Percentiles rank a stretch among this genome's conserved stretches.
Evolutionary conservation across 805 yeast genomes (phyloP).

Genomic region (Grigorovia transvaalensis): DNA sequence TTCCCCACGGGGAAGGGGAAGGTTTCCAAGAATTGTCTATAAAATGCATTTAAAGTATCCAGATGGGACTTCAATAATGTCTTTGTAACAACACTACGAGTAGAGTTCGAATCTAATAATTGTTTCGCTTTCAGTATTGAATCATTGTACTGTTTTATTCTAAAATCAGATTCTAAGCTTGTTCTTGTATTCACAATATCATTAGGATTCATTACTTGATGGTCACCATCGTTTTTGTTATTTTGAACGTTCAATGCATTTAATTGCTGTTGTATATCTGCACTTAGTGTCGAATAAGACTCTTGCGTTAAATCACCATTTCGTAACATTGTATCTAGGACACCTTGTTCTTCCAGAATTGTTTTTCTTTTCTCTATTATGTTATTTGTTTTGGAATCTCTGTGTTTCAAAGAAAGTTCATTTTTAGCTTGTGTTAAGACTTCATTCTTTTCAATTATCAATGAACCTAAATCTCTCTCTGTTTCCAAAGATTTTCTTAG

Average conservation of each 20-base stretch:
- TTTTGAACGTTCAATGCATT: conserved; percentile 6
- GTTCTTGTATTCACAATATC: not conserved
- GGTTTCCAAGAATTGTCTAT: conserved; percentile 5
- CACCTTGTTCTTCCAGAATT: conserved; percentile 11
- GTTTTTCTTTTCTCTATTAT: conserved; percentile 12
- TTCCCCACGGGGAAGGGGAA: not conserved
- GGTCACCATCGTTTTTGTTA: not conserved
- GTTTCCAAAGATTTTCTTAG: conserved; percentile 6
- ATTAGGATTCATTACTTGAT: conserved; percentile 1
- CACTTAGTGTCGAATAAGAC: conserved; percentile 5
- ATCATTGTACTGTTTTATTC: conserved; percentile 10
- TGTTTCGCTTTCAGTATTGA: conserved; percentile 16
- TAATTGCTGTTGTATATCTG: conserved; percentile 10
- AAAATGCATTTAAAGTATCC: conserved; percentile 8
- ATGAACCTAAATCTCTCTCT: conserved; percentile 6
- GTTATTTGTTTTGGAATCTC: conserved; percentile 7
- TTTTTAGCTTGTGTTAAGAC: conserved; percentile 12
- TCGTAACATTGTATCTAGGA: conserved; percentile 8
- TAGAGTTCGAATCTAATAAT: conserved; percentile 9
- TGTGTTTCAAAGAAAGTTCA: conserved; percentile 13
- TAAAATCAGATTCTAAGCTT: not conserved
- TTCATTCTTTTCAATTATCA: conserved; percentile 8
- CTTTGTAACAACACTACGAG: conserved; percentile 14
- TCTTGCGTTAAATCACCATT: conserved; percentile 9
- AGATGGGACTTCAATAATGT: conserved; percentile 11